Percentiles rank a stretch among this genome's conserved stretches.
Conservation (phyloP, 257 asterid species). For the Echium plantagineum region DNA sequence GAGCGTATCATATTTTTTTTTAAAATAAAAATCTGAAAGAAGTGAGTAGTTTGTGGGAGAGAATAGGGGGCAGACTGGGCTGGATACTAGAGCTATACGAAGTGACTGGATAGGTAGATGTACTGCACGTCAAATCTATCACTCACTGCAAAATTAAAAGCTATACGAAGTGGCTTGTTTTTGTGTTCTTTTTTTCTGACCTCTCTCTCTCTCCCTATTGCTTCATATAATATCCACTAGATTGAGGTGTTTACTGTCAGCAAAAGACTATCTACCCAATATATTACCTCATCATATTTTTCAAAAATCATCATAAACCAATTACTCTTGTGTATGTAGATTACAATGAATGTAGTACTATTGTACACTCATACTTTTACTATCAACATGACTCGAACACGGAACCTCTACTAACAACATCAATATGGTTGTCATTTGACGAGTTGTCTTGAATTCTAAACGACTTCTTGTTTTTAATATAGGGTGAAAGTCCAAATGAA, state of each 20-base stretch:
- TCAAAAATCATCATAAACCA: not conserved
- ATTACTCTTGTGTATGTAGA: too few species aligned
- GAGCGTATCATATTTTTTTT: too few species aligned
- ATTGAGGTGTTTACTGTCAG: slow-evolving; percentile 12
- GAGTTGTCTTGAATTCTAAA: too few species aligned
- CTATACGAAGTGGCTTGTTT: slow-evolving; percentile 17
- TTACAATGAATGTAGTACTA: too few species aligned
- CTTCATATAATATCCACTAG: slow-evolving; percentile 26
- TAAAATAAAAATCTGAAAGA: too few species aligned
- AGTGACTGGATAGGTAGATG: slow-evolving; percentile 48
- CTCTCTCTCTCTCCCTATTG: slow-evolving; percentile 28
- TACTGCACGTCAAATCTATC: slow-evolving; percentile 39
- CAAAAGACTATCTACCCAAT: not conserved
- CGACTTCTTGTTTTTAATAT: too few species aligned
- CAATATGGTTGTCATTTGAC: too few species aligned
- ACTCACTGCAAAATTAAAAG: slow-evolving; percentile 18
- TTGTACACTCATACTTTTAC: too few species aligned
- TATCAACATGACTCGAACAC: too few species aligned
- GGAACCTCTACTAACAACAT: too few species aligned
- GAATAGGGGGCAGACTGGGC: not conserved
- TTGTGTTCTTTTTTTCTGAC: slow-evolving; percentile 27
- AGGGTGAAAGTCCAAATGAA: too few species aligned
- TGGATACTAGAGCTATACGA: slow-evolving; percentile 31
- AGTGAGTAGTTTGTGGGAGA: not conserved
- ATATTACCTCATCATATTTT: not conserved